These are phyloP conservation scores for Leccinum rimulosum DNA, from an alignment of 768 basidiomycete genomes.

Conservation along the genomic window DNA sequence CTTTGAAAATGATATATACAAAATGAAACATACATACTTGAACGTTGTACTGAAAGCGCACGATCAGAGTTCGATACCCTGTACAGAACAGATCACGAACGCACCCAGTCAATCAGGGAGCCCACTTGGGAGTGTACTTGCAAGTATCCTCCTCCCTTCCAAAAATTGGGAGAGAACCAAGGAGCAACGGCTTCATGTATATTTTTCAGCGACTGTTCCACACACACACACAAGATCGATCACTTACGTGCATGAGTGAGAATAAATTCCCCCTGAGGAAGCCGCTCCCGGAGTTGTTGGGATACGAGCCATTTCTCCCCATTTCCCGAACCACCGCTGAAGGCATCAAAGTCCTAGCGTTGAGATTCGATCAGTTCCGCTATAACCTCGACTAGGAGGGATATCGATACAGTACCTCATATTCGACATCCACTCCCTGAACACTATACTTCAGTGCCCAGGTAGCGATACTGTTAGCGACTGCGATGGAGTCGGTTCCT, in stretches of 20 bases:
- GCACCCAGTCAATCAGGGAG: constrained; percentile 44
- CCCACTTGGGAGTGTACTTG: constrained; percentile 38
- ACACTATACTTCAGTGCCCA: constrained; percentile 45
- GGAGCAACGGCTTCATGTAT: constrained; percentile 39
- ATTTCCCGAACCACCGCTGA: constrained; percentile 35
- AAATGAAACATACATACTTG: constrained; percentile 25
- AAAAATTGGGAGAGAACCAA: constrained; percentile 37
- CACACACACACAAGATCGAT: background rate
- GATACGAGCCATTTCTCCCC: constrained; percentile 45
- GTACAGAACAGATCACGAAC: background rate
- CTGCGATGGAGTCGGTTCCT: constrained; percentile 31
- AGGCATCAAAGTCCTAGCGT: constrained; percentile 59
- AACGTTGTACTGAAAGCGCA: constrained; percentile 38
- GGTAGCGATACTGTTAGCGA: constrained; percentile 42
- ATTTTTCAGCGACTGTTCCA: too few species aligned
- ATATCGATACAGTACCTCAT: constrained; percentile 32
- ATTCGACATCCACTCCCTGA: constrained; percentile 54
- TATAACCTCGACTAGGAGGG: background rate
- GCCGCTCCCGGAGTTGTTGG: constrained; percentile 25
- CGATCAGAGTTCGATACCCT: background rate
- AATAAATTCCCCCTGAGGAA: constrained; percentile 33
- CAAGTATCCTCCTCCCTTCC: constrained; percentile 42
- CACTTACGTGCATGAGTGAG: constrained; percentile 36
- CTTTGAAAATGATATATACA: background rate
- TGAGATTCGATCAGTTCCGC: background rate